Conservation (phyloP, 2,329 filamentous ascomycete genomes). For the Xylaria sp. region DNA sequence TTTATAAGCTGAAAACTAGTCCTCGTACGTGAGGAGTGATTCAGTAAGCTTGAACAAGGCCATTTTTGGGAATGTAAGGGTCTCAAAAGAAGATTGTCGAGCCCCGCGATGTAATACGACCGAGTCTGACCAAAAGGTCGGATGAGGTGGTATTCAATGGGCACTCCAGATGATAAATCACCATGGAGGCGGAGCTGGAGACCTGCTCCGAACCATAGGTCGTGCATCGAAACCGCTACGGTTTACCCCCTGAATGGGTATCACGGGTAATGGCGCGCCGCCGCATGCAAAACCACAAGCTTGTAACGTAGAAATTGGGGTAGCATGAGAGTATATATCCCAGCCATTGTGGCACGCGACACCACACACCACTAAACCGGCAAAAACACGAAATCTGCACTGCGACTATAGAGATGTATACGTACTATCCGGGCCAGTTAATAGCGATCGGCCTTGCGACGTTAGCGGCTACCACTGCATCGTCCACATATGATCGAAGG, state of each 20-base stretch:
- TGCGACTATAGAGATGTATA: constrained; percentile 19
- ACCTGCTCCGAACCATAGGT: background rate
- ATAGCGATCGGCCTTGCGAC: constrained; percentile 22
- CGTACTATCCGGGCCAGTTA: constrained; percentile 22
- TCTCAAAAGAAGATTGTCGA: background rate
- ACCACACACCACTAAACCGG: background rate
- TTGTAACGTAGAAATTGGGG: background rate
- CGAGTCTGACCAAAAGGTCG: background rate
- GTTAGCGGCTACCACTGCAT: constrained; percentile 16
- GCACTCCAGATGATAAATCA: background rate
- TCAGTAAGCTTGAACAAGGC: background rate
- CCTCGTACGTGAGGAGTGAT: background rate
- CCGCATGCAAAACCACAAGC: background rate
- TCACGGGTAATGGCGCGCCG: background rate
- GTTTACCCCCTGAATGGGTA: constrained; percentile 5
- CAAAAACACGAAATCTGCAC: background rate
- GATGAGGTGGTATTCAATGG: background rate
- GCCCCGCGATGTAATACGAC: constrained; percentile 26
- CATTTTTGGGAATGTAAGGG: background rate
- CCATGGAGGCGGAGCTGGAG: background rate
- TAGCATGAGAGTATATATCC: constrained; percentile 14
- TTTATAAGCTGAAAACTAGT: background rate
- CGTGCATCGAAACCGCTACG: background rate
- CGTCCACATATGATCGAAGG: constrained; percentile 28
- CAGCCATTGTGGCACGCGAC: background rate